A percentile compares a stretch with the other conserved stretches of the same genome.
These are phyloP conservation scores for Neoboletus subvelutipes DNA, from an alignment of 768 basidiomycete genomes.

Conservation along the genomic window DNA sequence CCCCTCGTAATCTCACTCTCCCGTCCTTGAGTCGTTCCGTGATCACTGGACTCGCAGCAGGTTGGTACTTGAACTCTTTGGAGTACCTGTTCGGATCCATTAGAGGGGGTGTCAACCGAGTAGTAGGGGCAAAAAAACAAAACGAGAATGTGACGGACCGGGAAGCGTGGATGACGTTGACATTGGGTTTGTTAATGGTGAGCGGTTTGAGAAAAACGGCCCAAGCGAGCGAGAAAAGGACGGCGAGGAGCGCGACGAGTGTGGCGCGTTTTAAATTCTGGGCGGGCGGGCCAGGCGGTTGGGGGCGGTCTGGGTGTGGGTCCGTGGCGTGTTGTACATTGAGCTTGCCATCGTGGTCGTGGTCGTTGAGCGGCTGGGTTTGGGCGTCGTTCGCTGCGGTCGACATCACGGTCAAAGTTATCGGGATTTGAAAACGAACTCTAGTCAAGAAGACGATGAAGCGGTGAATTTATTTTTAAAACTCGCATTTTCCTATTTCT, in stretches of 20 bases:
- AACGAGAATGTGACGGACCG: constrained; percentile 59
- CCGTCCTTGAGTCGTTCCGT: constrained; percentile 77
- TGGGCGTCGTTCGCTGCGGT: background rate
- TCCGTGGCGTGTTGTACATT: background rate
- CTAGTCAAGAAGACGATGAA: too few relatives aligned
- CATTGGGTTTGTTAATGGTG: too few relatives aligned
- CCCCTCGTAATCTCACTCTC: constrained; percentile 66
- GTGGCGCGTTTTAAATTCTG: constrained; percentile 51
- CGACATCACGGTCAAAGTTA: too few relatives aligned
- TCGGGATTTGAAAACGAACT: too few relatives aligned
- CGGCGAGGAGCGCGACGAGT: constrained; percentile 40
- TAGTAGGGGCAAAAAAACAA: too few relatives aligned
- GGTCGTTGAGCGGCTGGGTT: too few relatives aligned
- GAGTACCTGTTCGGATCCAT: constrained; percentile 63
- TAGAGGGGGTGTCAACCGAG: too few relatives aligned
- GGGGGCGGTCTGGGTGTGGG: constrained; percentile 37
- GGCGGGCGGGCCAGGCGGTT: constrained; percentile 40
- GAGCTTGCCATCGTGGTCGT: too few relatives aligned
- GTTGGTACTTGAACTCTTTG: constrained; percentile 76
- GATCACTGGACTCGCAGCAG: constrained; percentile 82
- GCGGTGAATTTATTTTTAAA: background rate
- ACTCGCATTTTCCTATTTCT: background rate
- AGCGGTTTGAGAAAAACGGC: constrained; percentile 34
- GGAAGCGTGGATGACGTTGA: constrained; percentile 57
- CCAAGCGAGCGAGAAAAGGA: constrained; percentile 48